These are phyloP conservation scores for Bacterosira constricta DNA, from an alignment of 108 stramenopile genomes.

Conservation along the genomic window DNA sequence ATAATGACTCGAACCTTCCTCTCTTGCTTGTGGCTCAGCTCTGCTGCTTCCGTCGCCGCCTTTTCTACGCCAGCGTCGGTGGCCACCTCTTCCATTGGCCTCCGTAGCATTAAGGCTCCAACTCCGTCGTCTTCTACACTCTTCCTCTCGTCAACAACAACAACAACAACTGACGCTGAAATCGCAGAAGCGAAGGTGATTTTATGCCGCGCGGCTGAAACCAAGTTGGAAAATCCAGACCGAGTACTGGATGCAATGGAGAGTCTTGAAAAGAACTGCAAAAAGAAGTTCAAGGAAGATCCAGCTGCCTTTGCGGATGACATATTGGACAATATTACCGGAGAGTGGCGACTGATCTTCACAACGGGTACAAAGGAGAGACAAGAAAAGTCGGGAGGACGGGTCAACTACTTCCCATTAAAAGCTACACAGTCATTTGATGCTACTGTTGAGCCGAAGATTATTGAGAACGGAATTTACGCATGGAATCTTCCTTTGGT, in stretches of 20 bases:
- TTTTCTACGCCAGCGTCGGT: too few species aligned
- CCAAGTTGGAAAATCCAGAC: slow-evolving; percentile 80
- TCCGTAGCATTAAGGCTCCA: not conserved
- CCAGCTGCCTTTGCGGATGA: slow-evolving; percentile 42
- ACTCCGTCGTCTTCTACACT: not conserved
- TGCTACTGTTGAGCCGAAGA: slow-evolving; percentile 48
- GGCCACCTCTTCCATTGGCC: not conserved
- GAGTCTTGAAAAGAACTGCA: slow-evolving; percentile 72
- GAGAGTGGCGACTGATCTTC: slow-evolving; percentile 90
- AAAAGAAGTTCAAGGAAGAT: slow-evolving; percentile 62
- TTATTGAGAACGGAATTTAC: slow-evolving; percentile 88
- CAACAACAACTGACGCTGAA: slow-evolving; percentile 31
- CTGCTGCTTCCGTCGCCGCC: too few species aligned
- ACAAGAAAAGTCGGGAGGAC: slow-evolving; percentile 68
- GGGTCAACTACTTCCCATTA: slow-evolving; percentile 91
- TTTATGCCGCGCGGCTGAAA: slow-evolving; percentile 70
- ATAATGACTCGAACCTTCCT: slow-evolving; percentile 6
- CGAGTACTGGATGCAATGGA: slow-evolving; percentile 63
- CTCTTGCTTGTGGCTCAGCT: too few species aligned
- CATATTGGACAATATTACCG: slow-evolving; percentile 58
- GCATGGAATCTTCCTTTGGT: slow-evolving; percentile 73
- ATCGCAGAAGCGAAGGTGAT: slow-evolving; percentile 55
- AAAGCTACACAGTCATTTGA: slow-evolving; percentile 91
- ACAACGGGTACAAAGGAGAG: slow-evolving; percentile 89
- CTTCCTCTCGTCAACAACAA: slow-evolving; percentile 14